phyloP scores from a whole-genome alignment of 2,329 filamentous ascomycete genomes.

The Myriosclerotinia duriaeana region DNA sequence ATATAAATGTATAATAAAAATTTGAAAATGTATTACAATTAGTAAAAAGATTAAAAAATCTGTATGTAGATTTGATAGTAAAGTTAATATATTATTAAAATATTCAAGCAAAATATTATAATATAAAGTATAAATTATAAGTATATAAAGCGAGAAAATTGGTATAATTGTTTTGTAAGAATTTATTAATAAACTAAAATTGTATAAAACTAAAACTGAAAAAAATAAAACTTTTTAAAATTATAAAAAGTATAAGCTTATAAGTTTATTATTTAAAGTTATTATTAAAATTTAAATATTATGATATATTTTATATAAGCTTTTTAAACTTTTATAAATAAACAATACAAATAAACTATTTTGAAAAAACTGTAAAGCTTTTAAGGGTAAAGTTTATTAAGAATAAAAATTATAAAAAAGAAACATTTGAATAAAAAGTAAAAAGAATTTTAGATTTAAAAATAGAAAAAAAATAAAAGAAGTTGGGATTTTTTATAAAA shows the following conservation, averaged over 20 bases:
- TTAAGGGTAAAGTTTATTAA: neutral
- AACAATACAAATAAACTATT: neutral
- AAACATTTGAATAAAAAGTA: neutral
- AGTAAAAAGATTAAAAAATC: too few relatives aligned
- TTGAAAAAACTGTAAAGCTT: neutral
- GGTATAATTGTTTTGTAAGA: neutral
- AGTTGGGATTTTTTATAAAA: neutral
- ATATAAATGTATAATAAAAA: neutral
- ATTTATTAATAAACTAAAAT: neutral
- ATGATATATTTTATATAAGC: too few relatives aligned
- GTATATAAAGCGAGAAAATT: neutral
- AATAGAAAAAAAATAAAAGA: neutral
- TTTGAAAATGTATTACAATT: too few relatives aligned
- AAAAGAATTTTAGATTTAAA: neutral
- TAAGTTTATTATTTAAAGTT: too few relatives aligned
- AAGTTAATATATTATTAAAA: too few relatives aligned
- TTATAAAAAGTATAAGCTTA: too few relatives aligned
- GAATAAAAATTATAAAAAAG: neutral
- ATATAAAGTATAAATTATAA: neutral
- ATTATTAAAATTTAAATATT: too few relatives aligned
- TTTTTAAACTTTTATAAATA: too few relatives aligned
- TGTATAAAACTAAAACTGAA: too few relatives aligned
- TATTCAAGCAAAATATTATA: neutral
- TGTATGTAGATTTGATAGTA: too few relatives aligned
- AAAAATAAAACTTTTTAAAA: too few relatives aligned